Evolutionary conservation across 352 stramenopile species (phyloP), one percentile per base, ranked within the genome.

Genomic region (Lagenidium giganteum): DNA sequence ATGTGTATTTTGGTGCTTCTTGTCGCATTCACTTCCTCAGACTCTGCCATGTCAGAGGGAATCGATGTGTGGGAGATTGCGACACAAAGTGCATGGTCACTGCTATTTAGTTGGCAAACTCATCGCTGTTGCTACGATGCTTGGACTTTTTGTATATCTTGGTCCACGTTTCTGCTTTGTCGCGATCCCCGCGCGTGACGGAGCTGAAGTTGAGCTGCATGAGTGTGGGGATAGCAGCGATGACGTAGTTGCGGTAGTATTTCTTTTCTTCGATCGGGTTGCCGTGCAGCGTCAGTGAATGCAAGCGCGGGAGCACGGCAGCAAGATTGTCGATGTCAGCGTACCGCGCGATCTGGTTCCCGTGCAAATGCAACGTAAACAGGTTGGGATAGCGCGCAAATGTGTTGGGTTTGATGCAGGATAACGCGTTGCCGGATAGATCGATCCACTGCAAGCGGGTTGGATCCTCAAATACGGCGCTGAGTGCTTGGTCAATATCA

Each of bases 261-360:
- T 92, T 94, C 60, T 89, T 93, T 47, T 92, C 76, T 29, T 87
- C 83, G 5, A 94, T 20, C 4, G 82, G 81, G 47, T 95, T 95
- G 12, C 83, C 83, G 51, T 89, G 81, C 21, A 93, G 45, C 8
- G 79, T 81, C 22, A 95, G 54, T 14, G 74, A 58, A 31, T 78
- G 70, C n/a, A 93, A 51, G 2, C 51, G 52, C 12, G 75, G 68
- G 3, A 93, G 42, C 13, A 60, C 66, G 29, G 39, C 47, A 0
- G 67, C 65, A 4, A 87, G 23, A 16, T 61, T 52, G 29, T 87
- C 75, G 29, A 87, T 61, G 44, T 91, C 75, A 4, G 71, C 35
- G 41, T 90, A 88, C 47, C 67, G 66, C 13, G 35, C 48, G 16
- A 94, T 64, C 18, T 50, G 26, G 43, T 94, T 94, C 5, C 71